Conservation (phyloP, 306 rosid genomes). For the Luffa aegyptiaca region DNA sequence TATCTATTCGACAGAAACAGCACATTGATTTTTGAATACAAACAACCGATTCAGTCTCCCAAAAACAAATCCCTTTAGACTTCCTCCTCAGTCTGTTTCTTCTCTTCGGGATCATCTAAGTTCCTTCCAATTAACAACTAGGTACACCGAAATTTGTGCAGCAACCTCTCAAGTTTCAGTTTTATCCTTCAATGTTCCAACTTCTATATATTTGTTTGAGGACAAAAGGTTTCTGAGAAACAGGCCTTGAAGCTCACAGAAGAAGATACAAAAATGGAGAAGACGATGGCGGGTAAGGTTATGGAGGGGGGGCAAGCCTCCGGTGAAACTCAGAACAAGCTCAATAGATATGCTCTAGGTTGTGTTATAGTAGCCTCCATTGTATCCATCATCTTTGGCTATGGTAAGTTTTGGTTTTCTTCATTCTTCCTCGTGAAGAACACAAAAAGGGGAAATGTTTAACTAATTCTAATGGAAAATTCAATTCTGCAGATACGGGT, state of each 20-base stretch:
- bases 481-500: constrained; percentile 48
- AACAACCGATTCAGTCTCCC: not conserved
- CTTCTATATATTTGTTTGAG: not conserved
- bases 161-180: not conserved
- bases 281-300: not conserved
- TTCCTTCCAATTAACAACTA: not conserved
- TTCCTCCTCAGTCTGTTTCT: not conserved
- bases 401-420: constrained; percentile 21
- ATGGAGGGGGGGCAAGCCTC: constrained; percentile 10
- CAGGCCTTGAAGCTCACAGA: not conserved
- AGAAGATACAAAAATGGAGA: not conserved
- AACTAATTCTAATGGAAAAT: not conserved
- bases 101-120: not conserved
- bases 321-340: constrained; percentile 2
- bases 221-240: not conserved
- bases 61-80: not conserved
- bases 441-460: not conserved
- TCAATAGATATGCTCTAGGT: constrained; percentile 46
- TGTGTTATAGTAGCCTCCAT: constrained; percentile 47
- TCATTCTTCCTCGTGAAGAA: not conserved
- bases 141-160: not conserved
- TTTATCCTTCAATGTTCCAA: not conserved
- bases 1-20: not conserved
- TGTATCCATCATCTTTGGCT: constrained; percentile 46
- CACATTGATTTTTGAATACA: not conserved